Base-by-base conservation (phyloP, 805 yeast genomes). In the Barnettozyma vustinii region DNA sequence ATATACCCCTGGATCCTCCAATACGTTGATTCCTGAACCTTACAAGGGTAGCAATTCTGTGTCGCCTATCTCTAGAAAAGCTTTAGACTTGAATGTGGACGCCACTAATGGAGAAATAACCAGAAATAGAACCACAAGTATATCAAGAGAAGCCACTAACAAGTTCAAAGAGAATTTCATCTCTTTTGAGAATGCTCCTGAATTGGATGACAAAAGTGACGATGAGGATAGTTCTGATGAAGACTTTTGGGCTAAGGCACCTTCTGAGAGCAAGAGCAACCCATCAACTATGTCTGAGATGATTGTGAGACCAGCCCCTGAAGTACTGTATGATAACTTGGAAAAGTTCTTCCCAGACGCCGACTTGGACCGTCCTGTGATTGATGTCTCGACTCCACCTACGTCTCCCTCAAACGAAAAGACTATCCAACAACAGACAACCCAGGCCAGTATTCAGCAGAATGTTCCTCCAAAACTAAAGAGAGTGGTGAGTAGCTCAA, bases 271-370 rank as follows among this genome's bases (percentile, higher is more conserved):
- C 2, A 55, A 53, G 23, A 54, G 57, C 12, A 58, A 61, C 39
- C 57, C 58, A 20, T 59, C 68, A 12, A 49, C 58, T 54, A 71
- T 58, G 21, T 51, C 60, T 25, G 69, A 68, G 48, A 80, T 83
- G 88, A 82, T 84, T 8, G 84, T 94, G 15, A 80, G 99, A 63
- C 99, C 99, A 2, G 90, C 98, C 0, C 85, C 96, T 1, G 98
- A 92, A 60, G 95, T 87, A 39, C 84, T 94, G 27, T 94, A 91
- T 63, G 88, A 89, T 48, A 91, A 94, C 58, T 76, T 94, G 53
- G 99, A 94, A 56, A 79, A 80, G 60, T 94, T 87, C 63, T 94
- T 94, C 73, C 99, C 99, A 0, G 77, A 86, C 57, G 83, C 97
- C 0, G 92, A 92, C 66, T 74, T 94, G 52, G 99, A 94, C 63